Conservation (phyloP, 1,284 basidiomycete species). For the Moesziomyces sp. region DNA sequence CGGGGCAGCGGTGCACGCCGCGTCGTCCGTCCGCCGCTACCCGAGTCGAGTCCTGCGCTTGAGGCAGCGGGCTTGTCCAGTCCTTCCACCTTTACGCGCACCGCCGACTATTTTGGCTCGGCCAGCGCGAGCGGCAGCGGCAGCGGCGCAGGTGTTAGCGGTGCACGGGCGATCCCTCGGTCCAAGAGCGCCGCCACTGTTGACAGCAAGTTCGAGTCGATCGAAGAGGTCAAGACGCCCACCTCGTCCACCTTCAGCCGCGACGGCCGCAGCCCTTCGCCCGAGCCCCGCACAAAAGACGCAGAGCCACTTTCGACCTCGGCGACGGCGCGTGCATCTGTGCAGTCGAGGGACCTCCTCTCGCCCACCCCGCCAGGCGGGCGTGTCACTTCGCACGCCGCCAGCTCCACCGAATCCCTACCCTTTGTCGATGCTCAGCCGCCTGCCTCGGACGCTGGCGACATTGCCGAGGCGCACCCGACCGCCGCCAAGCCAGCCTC, state of each 20-base stretch:
- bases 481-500: not conserved
- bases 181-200: constrained; percentile 23
- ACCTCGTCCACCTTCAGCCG: constrained; percentile 25
- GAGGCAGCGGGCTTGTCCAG: constrained; percentile 11
- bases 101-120: constrained; percentile 40
- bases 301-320: constrained; percentile 8
- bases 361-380: constrained; percentile 12
- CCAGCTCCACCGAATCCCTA: constrained; percentile 53
- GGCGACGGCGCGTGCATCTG: constrained; percentile 1
- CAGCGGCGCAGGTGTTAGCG: not conserved
- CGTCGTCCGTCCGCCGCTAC: constrained; percentile 33
- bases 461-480: constrained; percentile 7
- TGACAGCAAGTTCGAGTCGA: constrained; percentile 41
- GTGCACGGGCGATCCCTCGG: constrained; percentile 18
- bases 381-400: constrained; percentile 33
- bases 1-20: constrained; percentile 39
- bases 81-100: constrained; percentile 21
- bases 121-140: constrained; percentile 21
- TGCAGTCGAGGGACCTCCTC: constrained; percentile 14
- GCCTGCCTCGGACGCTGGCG: constrained; percentile 17
- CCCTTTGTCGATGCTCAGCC: constrained; percentile 46
- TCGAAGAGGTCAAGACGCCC: constrained; percentile 51
- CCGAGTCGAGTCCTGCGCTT: constrained; percentile 29
- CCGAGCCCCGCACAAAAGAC: constrained; percentile 5
- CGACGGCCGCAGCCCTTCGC: constrained; percentile 19